Evolutionary conservation across 202 grass and related monocot species (phyloP).

Genomic region (Dendrocalamus latiflorus): DNA sequence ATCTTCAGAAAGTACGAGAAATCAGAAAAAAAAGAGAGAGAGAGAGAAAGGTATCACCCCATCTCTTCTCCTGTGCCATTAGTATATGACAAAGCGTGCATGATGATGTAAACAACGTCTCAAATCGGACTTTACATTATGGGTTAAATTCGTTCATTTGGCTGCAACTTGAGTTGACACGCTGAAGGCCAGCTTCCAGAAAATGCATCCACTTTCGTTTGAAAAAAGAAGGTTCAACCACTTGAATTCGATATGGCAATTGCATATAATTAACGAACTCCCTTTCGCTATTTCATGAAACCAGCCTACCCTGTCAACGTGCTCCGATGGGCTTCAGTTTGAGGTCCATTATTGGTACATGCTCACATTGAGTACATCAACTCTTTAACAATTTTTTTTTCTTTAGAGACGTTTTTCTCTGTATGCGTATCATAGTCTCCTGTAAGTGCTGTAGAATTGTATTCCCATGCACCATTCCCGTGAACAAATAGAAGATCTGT

Average conservation of each 20-base stretch:
- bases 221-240: neutral
- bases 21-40: neutral
- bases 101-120: neutral
- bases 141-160: neutral
- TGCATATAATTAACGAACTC: neutral
- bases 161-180: constrained; percentile 19
- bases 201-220: neutral
- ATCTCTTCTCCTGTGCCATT: neutral
- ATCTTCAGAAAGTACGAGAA: neutral
- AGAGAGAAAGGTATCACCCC: neutral
- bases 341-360: neutral
- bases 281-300: neutral
- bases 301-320: neutral
- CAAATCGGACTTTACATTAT: neutral
- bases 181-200: constrained; percentile 14
- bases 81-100: neutral
- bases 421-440: neutral
- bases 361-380: neutral
- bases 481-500: neutral
- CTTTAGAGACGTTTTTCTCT: neutral
- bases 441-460: neutral
- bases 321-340: neutral
- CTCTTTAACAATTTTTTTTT: no score
- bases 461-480: neutral
- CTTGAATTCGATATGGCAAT: neutral